Percentiles rank a stretch among this genome's conserved stretches.
These are phyloP conservation scores for Phytophthora fragariae DNA, from an alignment of 352 stramenopile genomes.

Conservation along the genomic window DNA sequence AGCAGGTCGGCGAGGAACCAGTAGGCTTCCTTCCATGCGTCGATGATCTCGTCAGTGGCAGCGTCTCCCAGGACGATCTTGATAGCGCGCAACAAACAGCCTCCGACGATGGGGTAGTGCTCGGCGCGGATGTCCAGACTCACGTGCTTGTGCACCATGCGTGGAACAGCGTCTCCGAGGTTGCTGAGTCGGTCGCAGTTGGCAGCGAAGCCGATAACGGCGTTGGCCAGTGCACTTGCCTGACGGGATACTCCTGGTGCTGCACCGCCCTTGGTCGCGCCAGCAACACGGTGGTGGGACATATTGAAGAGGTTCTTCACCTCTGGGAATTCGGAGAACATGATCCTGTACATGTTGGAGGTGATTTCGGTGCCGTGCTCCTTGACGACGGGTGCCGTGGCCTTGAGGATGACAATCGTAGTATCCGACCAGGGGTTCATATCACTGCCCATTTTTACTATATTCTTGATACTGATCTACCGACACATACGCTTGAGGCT, in stretches of 20 bases:
- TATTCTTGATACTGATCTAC: no score
- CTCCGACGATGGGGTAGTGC: slow-evolving; percentile 74
- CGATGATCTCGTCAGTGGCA: slow-evolving; percentile 65
- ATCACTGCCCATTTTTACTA: no score
- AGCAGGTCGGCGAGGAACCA: slow-evolving; percentile 67
- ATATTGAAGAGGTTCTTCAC: slow-evolving; percentile 80
- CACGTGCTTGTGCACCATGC: slow-evolving; percentile 73
- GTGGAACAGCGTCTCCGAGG: slow-evolving; percentile 55
- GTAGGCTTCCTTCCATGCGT: slow-evolving; percentile 66
- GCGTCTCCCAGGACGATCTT: slow-evolving; percentile 60
- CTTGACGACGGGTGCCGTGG: slow-evolving; percentile 70
- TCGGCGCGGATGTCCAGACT: slow-evolving; percentile 68
- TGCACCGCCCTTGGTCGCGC: slow-evolving; percentile 36
- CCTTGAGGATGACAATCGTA: slow-evolving; percentile 63
- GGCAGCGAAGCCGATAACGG: slow-evolving; percentile 66
- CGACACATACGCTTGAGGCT: no score
- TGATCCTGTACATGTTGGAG: slow-evolving; percentile 71
- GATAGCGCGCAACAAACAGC: slow-evolving; percentile 63
- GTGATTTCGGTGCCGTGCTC: slow-evolving; percentile 70
- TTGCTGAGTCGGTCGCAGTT: slow-evolving; percentile 68
- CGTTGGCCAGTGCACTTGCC: slow-evolving; percentile 57
- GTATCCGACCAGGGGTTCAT: no score
- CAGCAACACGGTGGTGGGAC: slow-evolving; percentile 62
- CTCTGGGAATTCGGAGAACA: slow-evolving; percentile 71
- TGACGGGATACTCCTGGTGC: slow-evolving; percentile 46